Percentiles rank a stretch among this genome's conserved stretches.
These are phyloP conservation scores for Sugiyamaella pinicola DNA, from an alignment of 1,139 yeast species.

Conservation along the genomic window DNA sequence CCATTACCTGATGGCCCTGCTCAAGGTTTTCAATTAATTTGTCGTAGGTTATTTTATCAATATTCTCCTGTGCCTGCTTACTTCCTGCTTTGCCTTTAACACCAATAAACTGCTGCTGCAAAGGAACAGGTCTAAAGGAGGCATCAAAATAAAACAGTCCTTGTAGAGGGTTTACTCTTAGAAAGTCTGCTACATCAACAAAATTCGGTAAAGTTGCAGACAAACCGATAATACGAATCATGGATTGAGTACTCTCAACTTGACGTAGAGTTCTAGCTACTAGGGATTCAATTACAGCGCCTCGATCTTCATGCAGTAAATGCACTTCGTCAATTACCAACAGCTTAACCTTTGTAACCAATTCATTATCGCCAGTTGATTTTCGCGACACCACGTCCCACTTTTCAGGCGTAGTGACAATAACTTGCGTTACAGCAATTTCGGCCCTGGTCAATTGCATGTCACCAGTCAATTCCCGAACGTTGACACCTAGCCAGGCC, in stretches of 20 bases:
- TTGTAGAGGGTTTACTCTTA: constrained; percentile 83
- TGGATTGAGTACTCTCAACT: constrained; percentile 88
- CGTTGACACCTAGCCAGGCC: constrained; percentile 81
- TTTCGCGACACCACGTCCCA: constrained; percentile 99
- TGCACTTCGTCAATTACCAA: constrained; percentile 96
- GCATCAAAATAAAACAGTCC: constrained; percentile 96
- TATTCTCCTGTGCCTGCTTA: constrained; percentile 70
- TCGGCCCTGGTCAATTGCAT: constrained; percentile 90
- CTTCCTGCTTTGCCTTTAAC: constrained; percentile 83
- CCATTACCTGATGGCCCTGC: constrained; percentile 89
- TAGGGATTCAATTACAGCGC: constrained; percentile 93
- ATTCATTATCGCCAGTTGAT: constrained; percentile 78
- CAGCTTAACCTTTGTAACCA: constrained; percentile 81
- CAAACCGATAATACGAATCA: constrained; percentile 94
- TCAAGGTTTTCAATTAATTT: constrained; percentile 68
- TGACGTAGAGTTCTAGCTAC: constrained; percentile 95
- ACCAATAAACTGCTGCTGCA: constrained; percentile 85
- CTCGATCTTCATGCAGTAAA: constrained; percentile 94
- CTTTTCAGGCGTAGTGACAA: constrained; percentile 96
- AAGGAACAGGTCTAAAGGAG: constrained; percentile 90
- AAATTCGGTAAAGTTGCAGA: constrained; percentile 96
- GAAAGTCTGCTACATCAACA: constrained; percentile 91
- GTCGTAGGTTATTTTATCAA: constrained; percentile 76
- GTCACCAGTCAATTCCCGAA: constrained; percentile 93
- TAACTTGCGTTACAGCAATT: constrained; percentile 80